Base-by-base conservation (phyloP, 2,329 filamentous ascomycete species). In the Chaetomium strumarium region DNA sequence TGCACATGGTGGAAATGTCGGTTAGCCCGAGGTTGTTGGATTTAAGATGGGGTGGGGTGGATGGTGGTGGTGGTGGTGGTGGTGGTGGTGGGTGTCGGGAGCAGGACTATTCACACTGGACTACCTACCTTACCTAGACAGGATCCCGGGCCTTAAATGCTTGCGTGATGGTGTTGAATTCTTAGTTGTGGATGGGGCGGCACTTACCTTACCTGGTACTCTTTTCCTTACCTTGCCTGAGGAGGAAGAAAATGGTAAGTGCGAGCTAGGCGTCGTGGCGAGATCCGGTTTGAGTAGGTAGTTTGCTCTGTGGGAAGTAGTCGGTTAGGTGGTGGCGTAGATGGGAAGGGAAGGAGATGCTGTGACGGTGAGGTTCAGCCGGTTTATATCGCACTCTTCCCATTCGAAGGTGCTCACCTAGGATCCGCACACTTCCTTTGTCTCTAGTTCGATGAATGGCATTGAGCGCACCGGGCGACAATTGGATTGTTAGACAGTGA, bases 1-100 rank as follows among this genome's bases (percentile, higher is more conserved):
- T 56, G 53, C 56, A 58, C 56, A 56, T 56, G 24, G 24, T 24
- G n/a, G n/a, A n/a, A n/a, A n/a, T n/a, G n/a, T n/a, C n/a, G n/a
- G n/a, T n/a, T n/a, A n/a, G n/a, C n/a, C n/a, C n/a, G n/a, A n/a
- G n/a, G n/a, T n/a, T n/a, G 17, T 50, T 47, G 16, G 2, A 3
- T 4, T 41, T 20, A 5, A 5, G 31, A 20, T 11, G 33, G 43
- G 42, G 42, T 33, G 14, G 8, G 30, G 19, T 5, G 37, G 17
- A 38, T 46, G 12, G 4, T 29, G 16, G 14, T 13, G 14, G 4
- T 13, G 30, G n/a, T 9, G n/a, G n/a, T n/a, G n/a, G n/a, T n/a
- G n/a, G n/a, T n/a, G n/a, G n/a, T n/a, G n/a, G n/a, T n/a, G n/a
- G n/a, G n/a, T n/a, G n/a, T n/a, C n/a, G n/a, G n/a, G n/a, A n/a